Conservation (phyloP, 2,329 filamentous ascomycete genomes). For the Didymella lethalis region DNA sequence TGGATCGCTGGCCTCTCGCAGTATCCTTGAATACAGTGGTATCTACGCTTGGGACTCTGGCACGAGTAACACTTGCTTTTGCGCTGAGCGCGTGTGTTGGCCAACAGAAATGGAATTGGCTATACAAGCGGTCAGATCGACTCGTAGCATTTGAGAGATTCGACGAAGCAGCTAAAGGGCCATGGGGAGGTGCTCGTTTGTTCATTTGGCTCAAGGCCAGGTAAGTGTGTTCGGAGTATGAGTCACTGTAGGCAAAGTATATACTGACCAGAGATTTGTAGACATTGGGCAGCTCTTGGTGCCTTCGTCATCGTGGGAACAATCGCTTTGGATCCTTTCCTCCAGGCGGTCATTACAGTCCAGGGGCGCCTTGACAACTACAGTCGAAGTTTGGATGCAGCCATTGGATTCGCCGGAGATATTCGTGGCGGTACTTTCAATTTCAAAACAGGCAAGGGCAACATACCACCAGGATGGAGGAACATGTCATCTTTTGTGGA, state of each 20-base stretch:
- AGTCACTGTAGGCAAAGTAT: no score
- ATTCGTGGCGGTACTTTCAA: no score
- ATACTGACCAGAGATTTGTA: not conserved
- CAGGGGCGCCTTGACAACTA: no score
- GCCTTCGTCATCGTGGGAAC: constrained; percentile 13
- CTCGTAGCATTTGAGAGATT: constrained; percentile 20
- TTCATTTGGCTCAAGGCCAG: constrained; percentile 21
- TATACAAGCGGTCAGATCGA: constrained; percentile 7
- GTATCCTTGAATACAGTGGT: constrained; percentile 23
- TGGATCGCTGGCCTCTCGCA: constrained; percentile 14
- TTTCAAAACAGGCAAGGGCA: no score
- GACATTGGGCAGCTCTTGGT: constrained; percentile 21
- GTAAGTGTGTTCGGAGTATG: not conserved
- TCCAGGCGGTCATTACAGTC: constrained; percentile 15
- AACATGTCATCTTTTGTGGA: no score
- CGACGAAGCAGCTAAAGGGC: constrained; percentile 27
- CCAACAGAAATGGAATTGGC: constrained; percentile 27
- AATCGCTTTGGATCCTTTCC: constrained; percentile 22
- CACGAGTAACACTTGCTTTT: constrained; percentile 22
- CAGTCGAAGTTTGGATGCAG: no score
- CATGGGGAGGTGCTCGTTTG: constrained; percentile 20
- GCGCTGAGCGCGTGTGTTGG: constrained; percentile 25
- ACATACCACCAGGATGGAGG: no score
- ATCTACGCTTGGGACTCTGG: constrained; percentile 20
- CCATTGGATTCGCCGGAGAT: no score